Percentiles rank a stretch among this genome's conserved stretches.
Conservation (phyloP, 2,329 filamentous ascomycete genomes). For the Pyricularia pennisetigena region DNA sequence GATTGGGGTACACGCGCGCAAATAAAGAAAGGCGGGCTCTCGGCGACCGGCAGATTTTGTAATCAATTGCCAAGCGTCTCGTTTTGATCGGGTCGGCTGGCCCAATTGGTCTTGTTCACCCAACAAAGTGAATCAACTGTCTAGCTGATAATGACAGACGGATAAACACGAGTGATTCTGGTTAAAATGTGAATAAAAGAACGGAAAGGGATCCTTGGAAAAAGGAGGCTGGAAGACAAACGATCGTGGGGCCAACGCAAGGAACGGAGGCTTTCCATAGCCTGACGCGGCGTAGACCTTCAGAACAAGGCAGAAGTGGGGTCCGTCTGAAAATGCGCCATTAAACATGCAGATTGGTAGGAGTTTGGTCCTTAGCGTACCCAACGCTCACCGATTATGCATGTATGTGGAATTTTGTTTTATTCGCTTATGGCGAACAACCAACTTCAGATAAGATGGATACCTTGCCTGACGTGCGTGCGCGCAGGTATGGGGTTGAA, state of each 20-base stretch:
- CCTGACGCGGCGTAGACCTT: background rate
- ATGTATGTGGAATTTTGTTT: background rate
- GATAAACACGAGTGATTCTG: background rate
- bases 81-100: background rate
- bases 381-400: background rate
- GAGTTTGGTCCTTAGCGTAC: too few relatives aligned
- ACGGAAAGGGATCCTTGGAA: background rate
- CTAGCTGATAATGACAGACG: background rate
- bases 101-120: background rate
- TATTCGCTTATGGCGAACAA: background rate
- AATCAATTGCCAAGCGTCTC: background rate
- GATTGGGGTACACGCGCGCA: background rate
- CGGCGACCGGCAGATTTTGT: background rate
- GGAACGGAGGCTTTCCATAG: background rate
- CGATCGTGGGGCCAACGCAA: background rate
- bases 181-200: background rate
- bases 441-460: background rate
- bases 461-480: background rate
- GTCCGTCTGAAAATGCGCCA: background rate
- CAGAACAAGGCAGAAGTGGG: background rate
- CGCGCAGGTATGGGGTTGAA: background rate
- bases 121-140: background rate
- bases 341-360: background rate
- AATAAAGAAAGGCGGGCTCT: background rate
- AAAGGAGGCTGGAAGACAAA: background rate